Evolutionary conservation across 2,329 filamentous ascomycete species (phyloP).

Genomic region (Thelonectria rubi): DNA sequence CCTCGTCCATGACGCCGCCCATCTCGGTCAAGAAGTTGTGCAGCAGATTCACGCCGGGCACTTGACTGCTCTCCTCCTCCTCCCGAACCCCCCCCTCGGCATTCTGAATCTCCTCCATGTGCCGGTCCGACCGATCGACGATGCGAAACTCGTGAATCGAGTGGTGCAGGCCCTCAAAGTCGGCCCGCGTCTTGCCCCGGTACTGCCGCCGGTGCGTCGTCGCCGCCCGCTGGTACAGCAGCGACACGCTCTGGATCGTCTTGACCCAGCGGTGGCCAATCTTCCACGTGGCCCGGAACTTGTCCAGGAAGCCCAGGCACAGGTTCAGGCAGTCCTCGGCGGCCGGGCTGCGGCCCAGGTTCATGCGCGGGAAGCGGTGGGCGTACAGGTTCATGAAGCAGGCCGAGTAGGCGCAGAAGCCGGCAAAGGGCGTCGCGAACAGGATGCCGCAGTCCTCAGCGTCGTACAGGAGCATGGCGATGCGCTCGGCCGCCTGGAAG

Average conservation of each 20-base stretch:
- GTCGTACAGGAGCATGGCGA: conserved; percentile 47
- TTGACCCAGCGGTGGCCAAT: conserved; percentile 17
- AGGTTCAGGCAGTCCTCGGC: neutral
- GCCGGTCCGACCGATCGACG: conserved; percentile 45
- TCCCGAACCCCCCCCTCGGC: conserved; percentile 26
- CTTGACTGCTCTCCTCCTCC: neutral
- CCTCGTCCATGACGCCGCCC: conserved; percentile 5
- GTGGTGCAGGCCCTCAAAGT: conserved; percentile 45
- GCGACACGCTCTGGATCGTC: conserved; percentile 5
- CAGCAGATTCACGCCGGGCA: conserved; percentile 45
- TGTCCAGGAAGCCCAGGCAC: conserved; percentile 3
- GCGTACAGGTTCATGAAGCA: conserved; percentile 52
- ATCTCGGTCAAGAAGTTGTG: conserved; percentile 6
- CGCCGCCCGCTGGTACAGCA: conserved; percentile 13
- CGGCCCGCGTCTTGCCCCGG: conserved; percentile 39
- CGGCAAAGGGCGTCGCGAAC: conserved; percentile 51
- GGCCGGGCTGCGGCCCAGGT: conserved; percentile 44
- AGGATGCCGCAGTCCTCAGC: conserved; percentile 46
- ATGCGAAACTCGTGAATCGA: conserved; percentile 46
- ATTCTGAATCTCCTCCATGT: conserved; percentile 43
- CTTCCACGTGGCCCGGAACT: conserved; percentile 10
- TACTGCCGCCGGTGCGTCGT: conserved; percentile 32
- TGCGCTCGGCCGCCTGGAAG: conserved; percentile 46
- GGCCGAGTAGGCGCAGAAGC: conserved; percentile 54
- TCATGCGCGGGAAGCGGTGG: conserved; percentile 51